These are phyloP conservation scores for Salix dunnii DNA, from an alignment of 345 rosid species.

Conservation along the genomic window DNA sequence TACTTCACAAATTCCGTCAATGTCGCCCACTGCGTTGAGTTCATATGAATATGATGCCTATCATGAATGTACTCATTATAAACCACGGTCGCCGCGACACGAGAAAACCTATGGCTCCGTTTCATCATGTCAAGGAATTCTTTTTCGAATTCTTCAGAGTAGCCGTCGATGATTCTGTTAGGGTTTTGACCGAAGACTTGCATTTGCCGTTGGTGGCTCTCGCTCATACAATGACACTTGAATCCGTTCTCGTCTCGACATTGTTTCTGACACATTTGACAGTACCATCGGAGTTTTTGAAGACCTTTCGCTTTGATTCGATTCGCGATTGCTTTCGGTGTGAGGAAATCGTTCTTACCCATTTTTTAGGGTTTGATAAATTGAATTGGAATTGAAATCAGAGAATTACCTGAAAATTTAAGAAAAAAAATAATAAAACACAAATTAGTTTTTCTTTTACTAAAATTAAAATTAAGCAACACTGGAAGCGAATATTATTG, in stretches of 20 bases:
- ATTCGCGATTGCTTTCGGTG: constrained; percentile 89
- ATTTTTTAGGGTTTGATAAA: constrained; percentile 18
- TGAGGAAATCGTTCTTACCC: constrained; percentile 94
- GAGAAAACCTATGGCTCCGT: constrained; percentile 85
- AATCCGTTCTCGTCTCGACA: constrained; percentile 97
- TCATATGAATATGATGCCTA: constrained; percentile 90
- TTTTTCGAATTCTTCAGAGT: constrained; percentile 80
- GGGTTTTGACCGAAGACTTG: constrained; percentile 81
- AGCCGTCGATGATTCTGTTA: constrained; percentile 69
- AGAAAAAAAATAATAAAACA: background rate
- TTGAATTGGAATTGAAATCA: background rate
- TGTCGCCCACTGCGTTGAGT: constrained; percentile 86
- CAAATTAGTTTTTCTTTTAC: background rate
- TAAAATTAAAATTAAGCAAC: background rate
- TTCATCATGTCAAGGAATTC: constrained; percentile 72
- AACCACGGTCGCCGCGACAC: constrained; percentile 90
- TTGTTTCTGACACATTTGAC: constrained; percentile 98
- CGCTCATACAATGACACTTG: constrained; percentile 99
- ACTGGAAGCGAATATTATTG: no score
- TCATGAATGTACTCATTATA: constrained; percentile 90
- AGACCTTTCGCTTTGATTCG: constrained; percentile 92
- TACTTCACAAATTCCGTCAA: constrained; percentile 86
- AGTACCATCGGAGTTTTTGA: constrained; percentile 96
- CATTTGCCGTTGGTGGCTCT: constrained; percentile 96
- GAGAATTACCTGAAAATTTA: background rate